These are phyloP conservation scores for Coccinonectria pachysandricola DNA, from an alignment of 2,329 filamentous ascomycete species.

Conservation along the genomic window DNA sequence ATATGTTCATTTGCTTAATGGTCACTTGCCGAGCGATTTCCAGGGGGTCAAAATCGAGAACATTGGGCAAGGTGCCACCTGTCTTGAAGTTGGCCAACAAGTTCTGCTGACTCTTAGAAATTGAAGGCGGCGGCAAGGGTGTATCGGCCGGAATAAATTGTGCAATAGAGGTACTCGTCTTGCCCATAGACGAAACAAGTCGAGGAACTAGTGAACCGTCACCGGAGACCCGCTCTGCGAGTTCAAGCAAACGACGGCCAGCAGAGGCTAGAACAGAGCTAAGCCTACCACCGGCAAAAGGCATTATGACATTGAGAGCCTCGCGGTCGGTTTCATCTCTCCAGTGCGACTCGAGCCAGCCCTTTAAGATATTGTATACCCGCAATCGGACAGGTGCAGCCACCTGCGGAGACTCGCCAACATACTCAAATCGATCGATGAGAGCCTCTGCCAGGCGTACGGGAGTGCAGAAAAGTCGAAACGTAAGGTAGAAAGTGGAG, in stretches of 20 bases:
- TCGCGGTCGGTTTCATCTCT: constrained; percentile 67
- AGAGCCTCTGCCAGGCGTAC: constrained; percentile 67
- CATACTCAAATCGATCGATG: constrained; percentile 88
- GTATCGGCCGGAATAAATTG: constrained; percentile 62
- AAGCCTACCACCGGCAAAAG: constrained; percentile 70
- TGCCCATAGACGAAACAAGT: constrained; percentile 75
- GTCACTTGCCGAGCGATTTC: constrained; percentile 90
- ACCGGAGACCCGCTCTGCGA: constrained; percentile 67
- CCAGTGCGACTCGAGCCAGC: constrained; percentile 96
- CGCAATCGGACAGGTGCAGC: constrained; percentile 75
- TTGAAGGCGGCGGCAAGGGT: constrained; percentile 56
- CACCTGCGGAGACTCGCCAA: constrained; percentile 63
- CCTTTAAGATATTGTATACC: constrained; percentile 94
- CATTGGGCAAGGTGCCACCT: constrained; percentile 57
- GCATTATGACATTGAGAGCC: constrained; percentile 64
- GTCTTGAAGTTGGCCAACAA: constrained; percentile 64
- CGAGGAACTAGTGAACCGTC: constrained; percentile 72
- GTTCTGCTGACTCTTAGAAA: constrained; percentile 69
- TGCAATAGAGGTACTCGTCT: constrained; percentile 67
- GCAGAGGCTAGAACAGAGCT: constrained; percentile 60
- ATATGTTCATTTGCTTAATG: constrained; percentile 81
- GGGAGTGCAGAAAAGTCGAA: constrained; percentile 83
- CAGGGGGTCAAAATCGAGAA: constrained; percentile 83
- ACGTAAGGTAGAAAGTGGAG: constrained; percentile 91
- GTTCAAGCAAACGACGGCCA: constrained; percentile 67